phyloP scores from a whole-genome alignment of 768 basidiomycete genomes.

The Mycena metata region DNA sequence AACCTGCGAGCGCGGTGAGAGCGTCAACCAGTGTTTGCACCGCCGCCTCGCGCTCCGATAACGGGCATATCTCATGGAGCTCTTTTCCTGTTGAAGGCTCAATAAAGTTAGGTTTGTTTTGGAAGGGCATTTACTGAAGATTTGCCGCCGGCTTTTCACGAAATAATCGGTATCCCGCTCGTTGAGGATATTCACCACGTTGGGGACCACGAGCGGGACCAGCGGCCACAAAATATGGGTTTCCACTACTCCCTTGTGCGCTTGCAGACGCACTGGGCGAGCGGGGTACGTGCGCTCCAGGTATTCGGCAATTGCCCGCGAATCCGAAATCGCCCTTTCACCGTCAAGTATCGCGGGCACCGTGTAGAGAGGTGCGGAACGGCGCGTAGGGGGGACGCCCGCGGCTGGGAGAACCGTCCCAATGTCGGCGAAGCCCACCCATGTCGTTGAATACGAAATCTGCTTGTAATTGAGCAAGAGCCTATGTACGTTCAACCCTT shows the following conservation, averaged over 20 bases:
- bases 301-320: slow-evolving; percentile 10
- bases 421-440: neutral
- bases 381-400: neutral
- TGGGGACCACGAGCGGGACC: neutral
- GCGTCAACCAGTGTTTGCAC: neutral
- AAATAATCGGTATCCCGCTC: slow-evolving; percentile 3
- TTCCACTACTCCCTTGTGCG: neutral
- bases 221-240: neutral
- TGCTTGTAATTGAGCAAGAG: slow-evolving; percentile 19
- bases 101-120: neutral
- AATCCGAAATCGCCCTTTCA: neutral
- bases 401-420: slow-evolving; percentile 6
- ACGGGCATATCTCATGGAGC: slow-evolving; percentile 16
- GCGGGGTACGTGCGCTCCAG: slow-evolving; percentile 8
- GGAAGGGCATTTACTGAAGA: neutral
- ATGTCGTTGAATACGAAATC: slow-evolving; percentile 3
- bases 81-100: slow-evolving; percentile 3
- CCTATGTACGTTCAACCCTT: neutral
- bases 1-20: slow-evolving; percentile 1
- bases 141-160: slow-evolving; percentile 6
- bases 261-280: neutral
- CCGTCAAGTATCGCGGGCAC: slow-evolving; percentile 21
- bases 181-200: slow-evolving; percentile 9
- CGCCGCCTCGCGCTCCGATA: neutral
- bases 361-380: neutral